Percentiles rank a stretch among this genome's conserved stretches.
These are phyloP conservation scores for Strobilomyces dryophilus DNA, from an alignment of 768 basidiomycete genomes.

Conservation along the genomic window DNA sequence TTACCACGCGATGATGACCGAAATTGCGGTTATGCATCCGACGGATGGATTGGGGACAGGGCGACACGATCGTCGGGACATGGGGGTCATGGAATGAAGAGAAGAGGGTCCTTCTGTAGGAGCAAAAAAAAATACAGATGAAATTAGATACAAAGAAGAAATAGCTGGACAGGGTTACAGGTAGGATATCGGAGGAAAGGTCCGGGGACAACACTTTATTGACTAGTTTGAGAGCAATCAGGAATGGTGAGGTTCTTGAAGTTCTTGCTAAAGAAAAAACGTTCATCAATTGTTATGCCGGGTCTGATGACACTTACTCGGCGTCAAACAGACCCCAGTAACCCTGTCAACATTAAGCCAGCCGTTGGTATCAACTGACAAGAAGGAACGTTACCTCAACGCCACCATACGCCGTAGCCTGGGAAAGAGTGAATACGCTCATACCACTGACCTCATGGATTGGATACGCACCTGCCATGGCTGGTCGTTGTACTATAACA, in stretches of 20 bases:
- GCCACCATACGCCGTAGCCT: slow-evolving; percentile 69
- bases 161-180: slow-evolving; percentile 5
- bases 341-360: slow-evolving; percentile 27
- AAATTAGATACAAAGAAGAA: slow-evolving; percentile 15
- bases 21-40: not conserved
- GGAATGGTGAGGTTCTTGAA: slow-evolving; percentile 72
- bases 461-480: slow-evolving; percentile 62
- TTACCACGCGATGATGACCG: not conserved
- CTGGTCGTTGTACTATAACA: slow-evolving; percentile 64
- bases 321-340: slow-evolving; percentile 67
- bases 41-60: not conserved
- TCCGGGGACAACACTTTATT: not conserved
- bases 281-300: slow-evolving; percentile 23
- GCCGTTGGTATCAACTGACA: slow-evolving; percentile 2
- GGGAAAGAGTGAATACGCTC: slow-evolving; percentile 13
- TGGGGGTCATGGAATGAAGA: not conserved
- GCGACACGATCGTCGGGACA: not conserved
- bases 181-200: not conserved
- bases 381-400: slow-evolving; percentile 49
- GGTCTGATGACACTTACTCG: slow-evolving; percentile 36
- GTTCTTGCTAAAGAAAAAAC: slow-evolving; percentile 44
- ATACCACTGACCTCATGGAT: not conserved
- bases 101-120: slow-evolving; percentile 2
- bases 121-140: slow-evolving; percentile 18
- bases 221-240: slow-evolving; percentile 35